A percentile compares a stretch with the other conserved stretches of the same genome.
These are phyloP conservation scores for Friedmanniomyces endolithicus DNA, from an alignment of 495 filamentous ascomycete genomes.

Conservation along the genomic window DNA sequence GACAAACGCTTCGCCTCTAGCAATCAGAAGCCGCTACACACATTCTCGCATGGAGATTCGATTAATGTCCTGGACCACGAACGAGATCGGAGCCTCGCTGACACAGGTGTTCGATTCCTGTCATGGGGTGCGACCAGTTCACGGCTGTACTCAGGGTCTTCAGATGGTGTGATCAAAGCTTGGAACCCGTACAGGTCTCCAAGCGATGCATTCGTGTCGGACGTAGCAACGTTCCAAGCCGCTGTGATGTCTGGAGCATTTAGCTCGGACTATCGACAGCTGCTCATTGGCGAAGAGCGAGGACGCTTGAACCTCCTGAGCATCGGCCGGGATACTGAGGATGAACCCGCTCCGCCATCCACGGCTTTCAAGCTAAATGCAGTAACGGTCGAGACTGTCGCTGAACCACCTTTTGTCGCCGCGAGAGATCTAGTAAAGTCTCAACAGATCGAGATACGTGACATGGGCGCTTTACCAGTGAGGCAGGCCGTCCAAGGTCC, in stretches of 20 bases:
- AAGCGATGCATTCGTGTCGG: slow-evolving; percentile 49
- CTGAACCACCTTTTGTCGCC: slow-evolving; percentile 1
- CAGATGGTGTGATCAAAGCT: slow-evolving; percentile 72
- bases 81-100: slow-evolving; percentile 49
- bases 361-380: neutral
- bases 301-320: slow-evolving; percentile 58
- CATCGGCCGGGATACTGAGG: slow-evolving; percentile 21
- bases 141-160: slow-evolving; percentile 77
- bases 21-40: slow-evolving; percentile 41
- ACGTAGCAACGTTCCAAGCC: slow-evolving; percentile 40
- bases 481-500: slow-evolving; percentile 30
- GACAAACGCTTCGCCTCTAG: slow-evolving; percentile 48
- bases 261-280: slow-evolving; percentile 54
- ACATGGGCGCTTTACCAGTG: slow-evolving; percentile 29
- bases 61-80: slow-evolving; percentile 48
- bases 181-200: slow-evolving; percentile 63
- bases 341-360: neutral
- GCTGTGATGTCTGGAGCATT: slow-evolving; percentile 57
- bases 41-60: slow-evolving; percentile 55
- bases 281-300: slow-evolving; percentile 65
- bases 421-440: slow-evolving; percentile 16
- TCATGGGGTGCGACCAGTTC: slow-evolving; percentile 62
- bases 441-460: slow-evolving; percentile 18
- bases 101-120: slow-evolving; percentile 70
- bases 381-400: neutral